A percentile compares a stretch with the other conserved stretches of the same genome.
These are phyloP conservation scores for Penicillium brevicompactum DNA, from an alignment of 2,329 filamentous ascomycete species.

Conservation along the genomic window DNA sequence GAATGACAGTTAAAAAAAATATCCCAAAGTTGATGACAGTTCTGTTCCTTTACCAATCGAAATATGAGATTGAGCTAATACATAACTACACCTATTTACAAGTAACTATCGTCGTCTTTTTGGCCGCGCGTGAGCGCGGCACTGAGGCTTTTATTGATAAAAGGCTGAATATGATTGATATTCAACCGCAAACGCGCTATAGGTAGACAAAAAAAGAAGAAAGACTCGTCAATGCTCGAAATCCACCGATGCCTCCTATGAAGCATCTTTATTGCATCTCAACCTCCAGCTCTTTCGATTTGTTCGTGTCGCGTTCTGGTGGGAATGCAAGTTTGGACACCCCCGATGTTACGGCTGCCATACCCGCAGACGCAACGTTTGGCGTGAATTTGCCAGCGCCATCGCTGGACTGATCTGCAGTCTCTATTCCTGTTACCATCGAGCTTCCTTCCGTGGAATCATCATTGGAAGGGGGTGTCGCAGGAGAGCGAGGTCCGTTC, in stretches of 20 bases:
- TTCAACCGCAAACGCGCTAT: not conserved
- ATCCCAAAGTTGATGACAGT: too few relatives aligned
- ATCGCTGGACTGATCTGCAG: constrained; percentile 57
- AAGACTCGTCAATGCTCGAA: constrained; percentile 8
- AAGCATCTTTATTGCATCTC: constrained; percentile 50
- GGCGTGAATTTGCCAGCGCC: constrained; percentile 36
- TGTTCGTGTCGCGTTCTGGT: constrained; percentile 29
- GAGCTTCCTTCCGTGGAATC: constrained; percentile 46
- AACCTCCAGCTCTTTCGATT: constrained; percentile 46
- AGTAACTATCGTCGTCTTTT: too few relatives aligned
- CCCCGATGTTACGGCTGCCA: constrained; percentile 48
- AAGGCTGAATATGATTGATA: not conserved
- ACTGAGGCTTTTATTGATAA: too few relatives aligned
- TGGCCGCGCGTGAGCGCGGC: too few relatives aligned
- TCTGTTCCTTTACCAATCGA: too few relatives aligned
- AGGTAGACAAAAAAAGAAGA: not conserved
- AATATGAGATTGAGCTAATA: too few relatives aligned
- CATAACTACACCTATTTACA: too few relatives aligned
- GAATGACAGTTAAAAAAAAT: too few relatives aligned
- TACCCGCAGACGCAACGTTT: constrained; percentile 35
- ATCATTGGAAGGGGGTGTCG: constrained; percentile 45
- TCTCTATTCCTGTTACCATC: constrained; percentile 63
- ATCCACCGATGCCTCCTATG: not conserved
- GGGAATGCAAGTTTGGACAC: constrained; percentile 49
- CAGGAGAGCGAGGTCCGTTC: constrained; percentile 68